Evolutionary conservation across 306 rosid species (phyloP), one percentile per base, ranked within the genome.

Genomic region (Gastrolobium villosum): DNA sequence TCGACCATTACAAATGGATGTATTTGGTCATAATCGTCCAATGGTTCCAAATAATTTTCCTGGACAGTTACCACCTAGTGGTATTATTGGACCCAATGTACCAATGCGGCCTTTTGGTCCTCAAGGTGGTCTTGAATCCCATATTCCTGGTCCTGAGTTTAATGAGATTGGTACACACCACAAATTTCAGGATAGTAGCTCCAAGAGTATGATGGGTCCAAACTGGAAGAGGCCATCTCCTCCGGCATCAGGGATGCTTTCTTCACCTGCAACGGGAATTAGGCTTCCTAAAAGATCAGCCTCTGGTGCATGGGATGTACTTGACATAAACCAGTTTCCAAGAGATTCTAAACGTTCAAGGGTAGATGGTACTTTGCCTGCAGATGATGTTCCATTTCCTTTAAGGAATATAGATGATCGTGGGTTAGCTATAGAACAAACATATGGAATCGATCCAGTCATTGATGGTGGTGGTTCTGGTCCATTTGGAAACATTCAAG

Each of bases 141-240:
- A 64, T 73, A 79, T 84, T 80, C 66, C 91, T 35, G 96, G 93
- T 39, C 82, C 88, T 3, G 97, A 92, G 53, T 84, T 88, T 63
- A 89, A 86, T 76, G 98, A 94, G 67, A 82, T 86, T 74, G 69
- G 75, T 4, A 57, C 86, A 0, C 80, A 76, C 48, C 86, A 87
- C 61, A 83, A 79, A 82, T 82, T 87, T 79, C 98, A 90, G 85
- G 97, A 94, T 63, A 88, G 86, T 50, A 87, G 85, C 84, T 89
- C 92, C 82, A 92, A 88, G 76, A 86, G 73, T 84, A 79, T 80
- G 66, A 80, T 87, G 85, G 91, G 88, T 85, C 86, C 97, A 35
- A 94, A 87, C 85, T 89, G 96, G 98, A 90, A 87, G 78, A 88
- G 94, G 78, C 90, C 84, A 34, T 92, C 98, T 85, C 90, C 97